A percentile compares a stretch with the other conserved stretches of the same genome.
phyloP scores from a whole-genome alignment of 2,329 filamentous ascomycete species.

The Pleoardoris graminearum region DNA sequence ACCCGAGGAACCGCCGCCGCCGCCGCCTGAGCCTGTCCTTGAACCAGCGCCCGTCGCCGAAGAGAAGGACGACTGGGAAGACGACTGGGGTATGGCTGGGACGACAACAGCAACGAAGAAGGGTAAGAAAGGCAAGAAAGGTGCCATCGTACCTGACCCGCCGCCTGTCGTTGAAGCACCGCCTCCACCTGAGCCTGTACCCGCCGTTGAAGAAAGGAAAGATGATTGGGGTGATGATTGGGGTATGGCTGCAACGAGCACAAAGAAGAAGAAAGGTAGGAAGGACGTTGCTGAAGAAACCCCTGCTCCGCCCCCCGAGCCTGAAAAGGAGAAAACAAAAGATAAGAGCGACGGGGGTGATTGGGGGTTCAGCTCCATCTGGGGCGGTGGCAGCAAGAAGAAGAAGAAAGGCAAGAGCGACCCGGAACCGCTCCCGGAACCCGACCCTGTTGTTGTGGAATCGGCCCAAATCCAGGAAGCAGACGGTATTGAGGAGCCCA shows the following conservation, averaged over 20 bases:
- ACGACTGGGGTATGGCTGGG: conserved; percentile 16
- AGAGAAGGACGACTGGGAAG: conserved; percentile 40
- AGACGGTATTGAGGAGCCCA: conserved; percentile 56
- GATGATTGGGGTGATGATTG: conserved; percentile 37
- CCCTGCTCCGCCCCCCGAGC: conserved; percentile 30
- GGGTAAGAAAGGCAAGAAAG: conserved; percentile 57
- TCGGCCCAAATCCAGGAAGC: conserved; percentile 45
- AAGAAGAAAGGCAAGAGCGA: conserved; percentile 50
- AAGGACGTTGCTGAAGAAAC: conserved; percentile 47
- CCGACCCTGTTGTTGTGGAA: conserved; percentile 34
- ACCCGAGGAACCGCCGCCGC: conserved; percentile 12
- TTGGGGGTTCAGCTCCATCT: conserved; percentile 43
- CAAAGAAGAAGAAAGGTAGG: conserved; percentile 49
- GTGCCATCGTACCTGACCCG: conserved; percentile 47
- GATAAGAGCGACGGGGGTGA: conserved; percentile 38
- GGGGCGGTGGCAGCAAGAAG: conserved; percentile 51
- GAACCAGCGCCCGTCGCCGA: conserved; percentile 24
- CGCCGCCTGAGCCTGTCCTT: conserved; percentile 16
- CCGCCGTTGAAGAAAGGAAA: conserved; percentile 28
- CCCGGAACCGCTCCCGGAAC: conserved; percentile 24
- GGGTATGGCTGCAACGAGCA: conserved; percentile 27
- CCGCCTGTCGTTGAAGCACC: conserved; percentile 4
- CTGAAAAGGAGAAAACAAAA: conserved; percentile 33
- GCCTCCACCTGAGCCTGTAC: conserved; percentile 24
- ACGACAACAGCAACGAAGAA: conserved; percentile 50